Evolutionary conservation across 73 alveolate genomes (phyloP), one percentile per base, ranked within the genome.

Genomic region (Uronychia binucleata): DNA sequence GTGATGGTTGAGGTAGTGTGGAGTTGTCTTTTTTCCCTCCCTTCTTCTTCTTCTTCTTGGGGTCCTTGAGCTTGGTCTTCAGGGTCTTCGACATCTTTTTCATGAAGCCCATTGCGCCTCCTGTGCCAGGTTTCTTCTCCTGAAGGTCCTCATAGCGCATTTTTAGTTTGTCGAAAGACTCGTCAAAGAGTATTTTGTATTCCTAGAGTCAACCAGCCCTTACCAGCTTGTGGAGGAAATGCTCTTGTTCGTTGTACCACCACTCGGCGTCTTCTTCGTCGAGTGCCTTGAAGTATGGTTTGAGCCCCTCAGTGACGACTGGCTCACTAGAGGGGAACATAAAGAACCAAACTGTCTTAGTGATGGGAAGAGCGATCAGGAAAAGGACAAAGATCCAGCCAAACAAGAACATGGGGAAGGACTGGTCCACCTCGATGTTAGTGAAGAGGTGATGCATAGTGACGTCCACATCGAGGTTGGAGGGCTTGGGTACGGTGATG

Each of bases 401-500:
- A 0, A 33, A 46, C 58, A 81, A 26, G 5, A 32, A 67, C 77
- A 80, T 28, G 0, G 94, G 94, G 83, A 78, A 75, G 1, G 88
- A 75, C 34, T 88, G 82, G 58, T 88, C 57, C 26, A 67, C 59
- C 0, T 31, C 33, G 26, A 77, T n/a, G n/a, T 85, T 58, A 19
- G 28, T 59, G 29, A 85, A 46, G 33, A 88, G 58, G 8, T 58
- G 31, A 79, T 88, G 94, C 5, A 87, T 91, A 30, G 82, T 28
- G 14, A 31, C 29, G 35, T 25, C 58, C 31, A 77, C 80, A 33
- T 82, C 78, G 26, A 30, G 34, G 0, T 67, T 29, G 5, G 77
- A 34, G 26, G 25, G 29, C 31, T 27, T 33, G 1, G 84, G 31
- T 74, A 32, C 30, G 33, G 77, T 57, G 13, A 31, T 67, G 34